Base-by-base conservation (phyloP, 805 yeast genomes). In the Cyberlindnera veronae region DNA sequence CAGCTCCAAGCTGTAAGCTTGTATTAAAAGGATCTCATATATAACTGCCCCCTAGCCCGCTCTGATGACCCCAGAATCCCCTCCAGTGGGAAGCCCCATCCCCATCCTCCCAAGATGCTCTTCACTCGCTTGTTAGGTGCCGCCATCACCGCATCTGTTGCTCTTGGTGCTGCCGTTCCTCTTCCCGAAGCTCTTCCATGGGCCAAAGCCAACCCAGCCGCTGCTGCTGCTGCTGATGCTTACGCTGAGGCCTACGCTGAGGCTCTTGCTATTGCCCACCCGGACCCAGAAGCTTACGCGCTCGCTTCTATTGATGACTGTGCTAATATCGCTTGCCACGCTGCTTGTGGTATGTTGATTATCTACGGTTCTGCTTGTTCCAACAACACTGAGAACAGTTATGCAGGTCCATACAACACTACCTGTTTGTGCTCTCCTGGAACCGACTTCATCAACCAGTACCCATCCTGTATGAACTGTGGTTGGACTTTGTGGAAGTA, bases 401-500 rank as follows among this genome's bases (percentile, higher is more conserved):
- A 47, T 32, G 19, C 33, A 16, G 49, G 47, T 16, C 51, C 51
- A 14, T 48, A 42, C 32, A 38, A 49, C 41, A 29, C 44, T 22
- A 32, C 29, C 18, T 55, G 59, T 41, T 38, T 46, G 16, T 53
- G 58, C 44, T 37, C 42, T 15, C 26, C 11, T 5, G 36, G 22
- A n/a, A n/a, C n/a, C n/a, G n/a, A n/a, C n/a, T n/a, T n/a, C n/a
- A n/a, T n/a, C n/a, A n/a, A n/a, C n/a, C 36, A 42, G 27, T 53
- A 53, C 30, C 50, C 50, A 6, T 49, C 42, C 3, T 62, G 67
- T 53, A 50, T 62, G 33, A 58, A 54, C 32, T 62, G 67, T 52
- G 67, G 66, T 29, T 62, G 65, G 66, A 62, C 65, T 46, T 41
- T 62, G 32, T 62, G 60, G 61, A 38, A 50, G 15, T 57, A 60